Base-by-base conservation (phyloP, 345 rosid genomes). In the Psidium guajava region DNA sequence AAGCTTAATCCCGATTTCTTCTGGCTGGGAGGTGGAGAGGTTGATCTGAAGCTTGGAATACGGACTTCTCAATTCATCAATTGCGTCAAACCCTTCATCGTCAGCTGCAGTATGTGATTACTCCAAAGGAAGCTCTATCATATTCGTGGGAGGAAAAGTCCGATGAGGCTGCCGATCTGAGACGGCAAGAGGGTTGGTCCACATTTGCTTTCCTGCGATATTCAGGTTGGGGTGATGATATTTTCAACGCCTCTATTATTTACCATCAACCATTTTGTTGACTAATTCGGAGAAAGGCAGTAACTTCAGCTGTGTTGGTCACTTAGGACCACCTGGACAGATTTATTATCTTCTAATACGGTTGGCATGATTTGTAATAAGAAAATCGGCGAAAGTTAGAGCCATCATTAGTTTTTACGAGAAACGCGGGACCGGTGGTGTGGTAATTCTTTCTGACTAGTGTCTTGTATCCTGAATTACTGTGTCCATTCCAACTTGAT, bases 21-120 rank as follows among this genome's bases (percentile, higher is more conserved):
- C 93, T 96, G 98, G 99, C 91, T 96, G 86, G 99, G 98, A 36
- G 98, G 99, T 28, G 98, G 99, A 55, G 98, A 97, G 88, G 87
- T 87, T 14, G 97, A 96, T 92, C 88, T 96, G 91, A 97, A 97
- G 97, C 95, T 96, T 14, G 99, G 99, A 32, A 89, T 96, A 82
- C 90, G 89, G 88, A 94, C 98, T 84, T 90, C 95, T 8, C 92
- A 95, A 50, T 95, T 97, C 84, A 87, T 95, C 86, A 89, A 91
- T 81, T 90, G 89, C 55, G 95, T 92, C 84, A 93, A 92, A 87
- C 99, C 99, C 24, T 95, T 94, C 90, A 88, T 94, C 22, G 90
- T 96, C 82, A 83, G 89, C 88, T 97, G 98, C 85, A 93, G 96
- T 87, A 87, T 88, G 82, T 83, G 85, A 82, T 83, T 56, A 80